phyloP scores from a whole-genome alignment of 257 asterid genomes.

The Forsythia suspensa region DNA sequence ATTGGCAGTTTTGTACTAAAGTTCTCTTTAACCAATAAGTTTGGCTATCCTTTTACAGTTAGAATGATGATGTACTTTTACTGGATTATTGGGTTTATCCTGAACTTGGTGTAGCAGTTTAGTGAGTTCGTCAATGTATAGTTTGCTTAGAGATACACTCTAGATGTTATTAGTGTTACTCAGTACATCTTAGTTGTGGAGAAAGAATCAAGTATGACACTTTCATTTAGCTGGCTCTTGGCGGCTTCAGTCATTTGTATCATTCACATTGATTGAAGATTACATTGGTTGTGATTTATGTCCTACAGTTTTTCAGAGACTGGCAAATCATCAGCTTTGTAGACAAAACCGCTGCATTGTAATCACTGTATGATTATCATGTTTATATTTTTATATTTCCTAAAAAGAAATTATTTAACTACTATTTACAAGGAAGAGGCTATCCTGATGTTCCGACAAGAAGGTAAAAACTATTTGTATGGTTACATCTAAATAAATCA shows the following conservation, averaged over 20 bases:
- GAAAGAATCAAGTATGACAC: slow-evolving; percentile 76
- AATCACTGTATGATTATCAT: slow-evolving; percentile 54
- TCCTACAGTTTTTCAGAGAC: slow-evolving; percentile 78
- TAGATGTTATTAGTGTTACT: slow-evolving; percentile 72
- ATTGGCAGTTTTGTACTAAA: slow-evolving; percentile 1
- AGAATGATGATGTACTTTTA: slow-evolving; percentile 8
- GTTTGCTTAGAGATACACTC: slow-evolving; percentile 25
- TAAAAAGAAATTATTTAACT: slow-evolving; percentile 17
- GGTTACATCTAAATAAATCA: neutral
- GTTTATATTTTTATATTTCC: slow-evolving; percentile 3
- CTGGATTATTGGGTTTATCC: slow-evolving; percentile 13
- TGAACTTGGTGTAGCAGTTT: neutral
- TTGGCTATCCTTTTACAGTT: neutral
- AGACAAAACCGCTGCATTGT: slow-evolving; percentile 65
- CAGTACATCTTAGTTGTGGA: slow-evolving; percentile 84
- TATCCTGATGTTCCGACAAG: slow-evolving; percentile 92
- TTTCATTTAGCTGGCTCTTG: slow-evolving; percentile 9
- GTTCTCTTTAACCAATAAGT: neutral
- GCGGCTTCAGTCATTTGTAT: slow-evolving; percentile 2
- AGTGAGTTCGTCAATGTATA: neutral
- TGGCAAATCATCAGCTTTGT: slow-evolving; percentile 80
- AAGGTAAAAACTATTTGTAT: slow-evolving; percentile 43
- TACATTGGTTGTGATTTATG: slow-evolving; percentile 14
- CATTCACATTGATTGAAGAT: slow-evolving; percentile 7
- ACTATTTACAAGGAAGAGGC: slow-evolving; percentile 76